Evolutionary conservation across 768 basidiomycete genomes (phyloP).

Genomic region (Saitozyma podzolica): DNA sequence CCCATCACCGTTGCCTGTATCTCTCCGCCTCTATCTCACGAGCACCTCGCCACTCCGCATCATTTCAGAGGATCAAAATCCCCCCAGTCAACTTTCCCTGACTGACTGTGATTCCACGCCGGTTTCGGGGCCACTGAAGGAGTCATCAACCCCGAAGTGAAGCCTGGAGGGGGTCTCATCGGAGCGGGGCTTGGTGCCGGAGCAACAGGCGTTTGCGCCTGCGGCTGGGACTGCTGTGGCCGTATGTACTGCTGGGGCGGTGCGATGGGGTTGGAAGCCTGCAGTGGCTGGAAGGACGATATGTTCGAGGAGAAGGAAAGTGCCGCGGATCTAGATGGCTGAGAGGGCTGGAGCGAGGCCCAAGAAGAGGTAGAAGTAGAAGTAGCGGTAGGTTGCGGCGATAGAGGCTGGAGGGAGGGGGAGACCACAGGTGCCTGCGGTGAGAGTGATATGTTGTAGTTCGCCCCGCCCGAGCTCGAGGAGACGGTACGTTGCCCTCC

Average conservation of each 20-base stretch:
- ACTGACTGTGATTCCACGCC: constrained; percentile 5
- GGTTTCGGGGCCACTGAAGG: constrained; percentile 37
- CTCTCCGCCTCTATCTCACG: neutral
- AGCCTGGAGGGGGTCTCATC: constrained; percentile 41
- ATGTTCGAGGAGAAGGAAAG: neutral
- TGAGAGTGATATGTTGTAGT: constrained; percentile 46
- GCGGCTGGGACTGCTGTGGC: constrained; percentile 9
- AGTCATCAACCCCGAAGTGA: constrained; percentile 42
- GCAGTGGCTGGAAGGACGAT: neutral
- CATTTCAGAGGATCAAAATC: constrained; percentile 50
- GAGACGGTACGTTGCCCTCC: neutral
- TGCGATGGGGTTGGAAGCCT: neutral
- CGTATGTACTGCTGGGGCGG: neutral
- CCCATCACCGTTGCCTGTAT: neutral
- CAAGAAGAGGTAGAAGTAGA: no score
- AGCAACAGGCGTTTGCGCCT: neutral
- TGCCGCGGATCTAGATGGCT: no score
- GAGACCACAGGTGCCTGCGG: constrained; percentile 27
- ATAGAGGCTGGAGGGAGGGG: neutral
- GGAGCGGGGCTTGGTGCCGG: constrained; percentile 9
- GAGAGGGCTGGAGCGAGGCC: no score
- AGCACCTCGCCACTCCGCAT: no score
- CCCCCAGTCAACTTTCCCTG: constrained; percentile 39
- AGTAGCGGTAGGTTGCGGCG: neutral
- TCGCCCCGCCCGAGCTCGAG: constrained; percentile 23